These are phyloP conservation scores for Aspergillus amoenus DNA, from an alignment of 2,329 filamentous ascomycete genomes.

Conservation along the genomic window DNA sequence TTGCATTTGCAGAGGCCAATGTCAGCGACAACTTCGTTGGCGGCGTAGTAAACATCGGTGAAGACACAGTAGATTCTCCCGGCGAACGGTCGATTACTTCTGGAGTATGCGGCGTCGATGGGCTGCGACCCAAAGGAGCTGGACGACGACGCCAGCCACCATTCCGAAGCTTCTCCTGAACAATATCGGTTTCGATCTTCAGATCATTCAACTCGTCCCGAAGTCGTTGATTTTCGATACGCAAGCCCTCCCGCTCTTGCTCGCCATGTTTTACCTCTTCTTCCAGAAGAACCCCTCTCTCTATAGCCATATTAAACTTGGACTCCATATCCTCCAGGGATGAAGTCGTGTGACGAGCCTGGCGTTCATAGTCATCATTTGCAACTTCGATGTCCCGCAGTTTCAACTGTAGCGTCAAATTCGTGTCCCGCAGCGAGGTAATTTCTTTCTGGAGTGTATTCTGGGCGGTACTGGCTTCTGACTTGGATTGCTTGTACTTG, in stretches of 20 bases:
- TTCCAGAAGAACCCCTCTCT: conserved; percentile 88
- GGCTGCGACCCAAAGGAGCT: conserved; percentile 49
- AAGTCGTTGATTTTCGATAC: conserved; percentile 87
- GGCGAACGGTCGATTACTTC: conserved; percentile 71
- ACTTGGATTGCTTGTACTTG: conserved; percentile 94
- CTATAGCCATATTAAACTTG: conserved; percentile 93
- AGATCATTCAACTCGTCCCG: conserved; percentile 89
- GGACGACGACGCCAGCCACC: conserved; percentile 53
- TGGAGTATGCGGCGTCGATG: conserved; percentile 61
- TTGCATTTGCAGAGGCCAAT: conserved; percentile 65
- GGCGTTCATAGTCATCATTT: conserved; percentile 97
- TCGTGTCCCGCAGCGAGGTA: conserved; percentile 81
- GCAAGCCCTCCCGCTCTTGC: conserved; percentile 82
- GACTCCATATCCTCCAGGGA: conserved; percentile 95
- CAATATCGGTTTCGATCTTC: conserved; percentile 91
- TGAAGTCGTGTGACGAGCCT: conserved; percentile 91
- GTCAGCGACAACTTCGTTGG: conserved; percentile 67
- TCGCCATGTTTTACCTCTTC: conserved; percentile 91
- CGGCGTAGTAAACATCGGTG: conserved; percentile 84
- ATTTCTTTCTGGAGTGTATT: conserved; percentile 92
- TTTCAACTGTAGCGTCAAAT: conserved; percentile 76
- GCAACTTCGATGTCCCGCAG: conserved; percentile 94
- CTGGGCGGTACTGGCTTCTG: conserved; percentile 81
- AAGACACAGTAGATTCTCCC: conserved; percentile 78
- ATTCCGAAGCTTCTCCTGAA: conserved; percentile 88